Base-by-base conservation (phyloP, 805 yeast genomes). In the Wickerhamiella allomyrinae region DNA sequence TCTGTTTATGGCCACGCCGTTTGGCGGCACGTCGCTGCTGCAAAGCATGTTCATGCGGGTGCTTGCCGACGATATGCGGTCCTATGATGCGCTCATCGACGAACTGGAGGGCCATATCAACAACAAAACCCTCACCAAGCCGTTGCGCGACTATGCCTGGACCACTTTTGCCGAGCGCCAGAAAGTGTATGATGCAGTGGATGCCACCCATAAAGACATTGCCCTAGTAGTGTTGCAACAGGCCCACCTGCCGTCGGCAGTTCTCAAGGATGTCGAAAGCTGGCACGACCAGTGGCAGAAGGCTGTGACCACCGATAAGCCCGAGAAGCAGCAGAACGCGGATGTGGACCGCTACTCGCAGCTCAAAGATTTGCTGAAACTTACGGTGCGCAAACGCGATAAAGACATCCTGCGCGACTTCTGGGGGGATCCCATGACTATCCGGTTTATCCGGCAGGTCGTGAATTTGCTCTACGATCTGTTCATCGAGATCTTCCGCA, bases 371-470 rank as follows among this genome's bases (percentile, higher is more conserved):
- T 68, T 79, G 41, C 73, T 80, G 60, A 77, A 72, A 46, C 60
- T 80, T 14, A 70, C 70, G 48, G 64, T 82, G 1, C 70, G 91
- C 27, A 77, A 74, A 44, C 72, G 75, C 29, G 98, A 89, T 55
- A 86, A 84, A 56, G 74, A 76, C 43, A 62, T 79, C 34, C 60
- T 87, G 66, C 77, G 76, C 52, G 77, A 78, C 54, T 57, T 87
- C 34, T 84, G 95, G 94, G 76, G 74, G 37, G 94, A 87, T 51
- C 85, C 89, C 0, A 83, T 81, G 49, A 63, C 93, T 37, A 77
- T 86, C n/a, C 69, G 69, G 29, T 67, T 89, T 34, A 65, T 87
- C 44, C 80, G 80, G 49, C 83, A 82, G 38, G 65, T 85, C 22
- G 68, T 91, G 37, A 66, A 83, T 2, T 65, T 81, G 48, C 76